Evolutionary conservation across 1,284 basidiomycete species (phyloP).

Genomic region (Vanrija sp.): DNA sequence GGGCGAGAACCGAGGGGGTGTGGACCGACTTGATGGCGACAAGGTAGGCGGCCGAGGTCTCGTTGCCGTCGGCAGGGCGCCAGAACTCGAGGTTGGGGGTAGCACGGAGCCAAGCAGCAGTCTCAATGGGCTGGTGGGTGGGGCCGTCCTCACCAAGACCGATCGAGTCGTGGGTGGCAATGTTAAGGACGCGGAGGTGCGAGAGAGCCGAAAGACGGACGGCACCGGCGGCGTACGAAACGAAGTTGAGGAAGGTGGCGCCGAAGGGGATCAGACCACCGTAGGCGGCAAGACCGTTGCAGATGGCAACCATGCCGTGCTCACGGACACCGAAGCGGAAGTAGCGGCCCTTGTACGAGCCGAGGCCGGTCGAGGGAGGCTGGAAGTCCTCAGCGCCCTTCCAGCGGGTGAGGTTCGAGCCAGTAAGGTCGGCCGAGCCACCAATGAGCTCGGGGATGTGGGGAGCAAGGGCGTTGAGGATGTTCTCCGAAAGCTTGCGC

Average conservation of each 20-base stretch:
- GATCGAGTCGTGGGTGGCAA: conserved; percentile 65
- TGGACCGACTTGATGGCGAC: conserved; percentile 66
- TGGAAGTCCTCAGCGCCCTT: conserved; percentile 79
- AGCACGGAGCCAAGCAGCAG: conserved; percentile 78
- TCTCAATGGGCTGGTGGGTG: conserved; percentile 66
- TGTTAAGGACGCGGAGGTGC: conserved; percentile 67
- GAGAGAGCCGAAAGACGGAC: conserved; percentile 86
- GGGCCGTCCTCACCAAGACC: conserved; percentile 32
- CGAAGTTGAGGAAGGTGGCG: conserved; percentile 92
- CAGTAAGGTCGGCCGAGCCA: conserved; percentile 89
- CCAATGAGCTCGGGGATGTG: conserved; percentile 78
- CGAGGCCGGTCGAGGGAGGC: conserved; percentile 76
- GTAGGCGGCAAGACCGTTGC: conserved; percentile 82
- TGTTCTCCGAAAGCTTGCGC: conserved; percentile 88
- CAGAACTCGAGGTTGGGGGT: conserved; percentile 86
- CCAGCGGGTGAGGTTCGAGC: conserved; percentile 87
- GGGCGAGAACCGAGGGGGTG: conserved; percentile 64
- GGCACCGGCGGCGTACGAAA: conserved; percentile 86
- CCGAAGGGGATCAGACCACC: conserved; percentile 76
- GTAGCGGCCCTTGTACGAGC: conserved; percentile 81
- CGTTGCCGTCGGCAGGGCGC: conserved; percentile 91
- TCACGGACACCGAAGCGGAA: conserved; percentile 96
- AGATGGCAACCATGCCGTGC: conserved; percentile 94
- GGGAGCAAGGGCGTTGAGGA: conserved; percentile 70
- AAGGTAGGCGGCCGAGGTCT: conserved; percentile 83